phyloP scores from a whole-genome alignment of 140 eudicot genomes.

The Oenanthe javanica region DNA sequence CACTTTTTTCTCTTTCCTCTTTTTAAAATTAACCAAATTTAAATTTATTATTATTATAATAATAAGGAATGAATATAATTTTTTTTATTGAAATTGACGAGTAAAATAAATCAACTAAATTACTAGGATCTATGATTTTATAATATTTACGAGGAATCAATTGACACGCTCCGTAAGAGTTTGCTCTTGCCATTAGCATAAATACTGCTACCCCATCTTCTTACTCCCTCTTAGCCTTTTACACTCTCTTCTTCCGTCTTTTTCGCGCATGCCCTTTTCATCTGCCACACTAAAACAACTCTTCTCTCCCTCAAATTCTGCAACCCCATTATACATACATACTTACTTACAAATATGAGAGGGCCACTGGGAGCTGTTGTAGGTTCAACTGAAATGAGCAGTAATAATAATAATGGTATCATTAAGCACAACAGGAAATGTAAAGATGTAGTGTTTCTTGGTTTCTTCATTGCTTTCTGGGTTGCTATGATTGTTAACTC shows the following conservation, averaged over 20 bases:
- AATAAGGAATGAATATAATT: too few species aligned
- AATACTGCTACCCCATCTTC: too few species aligned
- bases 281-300: background rate
- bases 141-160: too few species aligned
- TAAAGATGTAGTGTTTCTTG: constrained; percentile 74
- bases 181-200: too few species aligned
- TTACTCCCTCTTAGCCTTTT: background rate
- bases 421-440: constrained; percentile 80
- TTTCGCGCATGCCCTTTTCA: background rate
- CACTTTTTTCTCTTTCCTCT: too few species aligned
- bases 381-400: constrained; percentile 40
- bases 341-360: constrained; percentile 28
- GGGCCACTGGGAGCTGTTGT: constrained; percentile 68
- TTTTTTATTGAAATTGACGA: too few species aligned
- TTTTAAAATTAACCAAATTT: too few species aligned
- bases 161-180: too few species aligned
- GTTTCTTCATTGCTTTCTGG: constrained; percentile 82
- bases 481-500: constrained; percentile 89
- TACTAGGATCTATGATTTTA: too few species aligned
- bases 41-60: too few species aligned
- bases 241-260: background rate
- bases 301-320: constrained; percentile 10
- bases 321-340: background rate
- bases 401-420: constrained; percentile 38
- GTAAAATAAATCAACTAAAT: too few species aligned